Evolutionary conservation across 352 stramenopile species (phyloP).

Genomic region (Saprolegnia parasitica): DNA sequence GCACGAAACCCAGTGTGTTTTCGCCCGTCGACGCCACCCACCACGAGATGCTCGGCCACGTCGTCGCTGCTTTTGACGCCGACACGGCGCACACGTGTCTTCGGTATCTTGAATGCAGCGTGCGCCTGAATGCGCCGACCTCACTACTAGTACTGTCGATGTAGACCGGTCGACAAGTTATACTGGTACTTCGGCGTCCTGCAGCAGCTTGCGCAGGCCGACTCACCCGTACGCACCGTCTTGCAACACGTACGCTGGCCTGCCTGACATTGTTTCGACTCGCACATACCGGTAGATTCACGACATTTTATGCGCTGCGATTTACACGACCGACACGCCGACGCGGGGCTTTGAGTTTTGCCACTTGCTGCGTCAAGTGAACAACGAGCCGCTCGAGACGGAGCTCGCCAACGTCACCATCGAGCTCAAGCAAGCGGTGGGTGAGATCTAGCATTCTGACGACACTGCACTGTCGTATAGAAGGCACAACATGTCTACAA

Average conservation of each 20-base stretch:
- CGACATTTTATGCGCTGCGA: conserved; percentile 6
- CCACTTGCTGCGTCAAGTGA: conserved; percentile 9
- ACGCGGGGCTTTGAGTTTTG: conserved; percentile 17
- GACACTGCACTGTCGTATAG: neutral
- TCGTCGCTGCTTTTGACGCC: neutral
- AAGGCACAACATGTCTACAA: neutral
- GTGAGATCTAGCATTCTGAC: neutral
- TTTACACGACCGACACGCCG: conserved; percentile 5
- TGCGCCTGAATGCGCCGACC: too few relatives aligned
- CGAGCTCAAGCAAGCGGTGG: conserved; percentile 12
- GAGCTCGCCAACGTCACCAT: conserved; percentile 7
- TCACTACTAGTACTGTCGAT: neutral
- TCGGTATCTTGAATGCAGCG: neutral
- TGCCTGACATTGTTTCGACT: neutral
- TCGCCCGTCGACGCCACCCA: conserved; percentile 11
- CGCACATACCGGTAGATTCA: conserved; percentile 9
- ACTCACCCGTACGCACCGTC: conserved; percentile 1
- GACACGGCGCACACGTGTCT: conserved; percentile 20
- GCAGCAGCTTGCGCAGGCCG: conserved; percentile 2
- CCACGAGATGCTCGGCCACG: neutral
- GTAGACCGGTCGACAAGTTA: conserved; percentile 18
- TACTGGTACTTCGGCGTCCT: conserved; percentile 27
- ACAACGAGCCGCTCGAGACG: conserved; percentile 8
- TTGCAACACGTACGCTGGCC: neutral
- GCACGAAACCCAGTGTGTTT: conserved; percentile 11